Base-by-base conservation (phyloP, 352 stramenopile genomes). In the Phytophthora rubi region DNA sequence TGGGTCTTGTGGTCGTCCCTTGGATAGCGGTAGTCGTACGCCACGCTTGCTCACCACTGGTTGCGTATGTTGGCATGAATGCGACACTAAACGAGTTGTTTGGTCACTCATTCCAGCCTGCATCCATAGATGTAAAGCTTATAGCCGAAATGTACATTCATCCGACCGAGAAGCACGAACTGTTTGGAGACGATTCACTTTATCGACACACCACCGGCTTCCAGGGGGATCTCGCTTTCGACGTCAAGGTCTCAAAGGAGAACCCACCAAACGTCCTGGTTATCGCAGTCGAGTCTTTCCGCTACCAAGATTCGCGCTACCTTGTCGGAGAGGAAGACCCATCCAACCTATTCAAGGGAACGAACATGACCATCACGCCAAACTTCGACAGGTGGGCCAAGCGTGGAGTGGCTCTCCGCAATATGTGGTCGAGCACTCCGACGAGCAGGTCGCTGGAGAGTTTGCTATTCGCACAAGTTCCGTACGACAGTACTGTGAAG, bases 391-490 rank as follows among this genome's bases (percentile, higher is more conserved):
- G 59, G 18, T 90, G 76, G 73, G 76, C 82, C 2, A 75, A 83
- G 52, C 76, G 78, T 7, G 78, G 78, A 18, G 55, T 90, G 18
- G 77, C 73, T 10, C 81, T 88, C 39, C 65, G 64, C 28, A 90
- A 88, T 35, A 65, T 86, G 21, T 90, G 82, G 78, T 88, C 82
- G 2, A 88, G 76, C 47, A 86, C 71, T 53, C 71, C 70, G 12
- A 88, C 82, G 23, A 90, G 80, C 57, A 76, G 82, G 10, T 88
- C 82, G 4, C 9, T 90, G 3, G 80, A 87, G 59, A 86, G 77
- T 49, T 72, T 86, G 30, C 39, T 88, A 7, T 90, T 81, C 62
- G 82, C 68, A 0, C 80, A 90, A 54, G 32, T 88, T 28, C 68
- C 79, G 12, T 83, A 81, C 47, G 73, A 89, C 37, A 75, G 67